Conservation (phyloP, 1,284 basidiomycete species). For the Golubevia pallescens region DNA sequence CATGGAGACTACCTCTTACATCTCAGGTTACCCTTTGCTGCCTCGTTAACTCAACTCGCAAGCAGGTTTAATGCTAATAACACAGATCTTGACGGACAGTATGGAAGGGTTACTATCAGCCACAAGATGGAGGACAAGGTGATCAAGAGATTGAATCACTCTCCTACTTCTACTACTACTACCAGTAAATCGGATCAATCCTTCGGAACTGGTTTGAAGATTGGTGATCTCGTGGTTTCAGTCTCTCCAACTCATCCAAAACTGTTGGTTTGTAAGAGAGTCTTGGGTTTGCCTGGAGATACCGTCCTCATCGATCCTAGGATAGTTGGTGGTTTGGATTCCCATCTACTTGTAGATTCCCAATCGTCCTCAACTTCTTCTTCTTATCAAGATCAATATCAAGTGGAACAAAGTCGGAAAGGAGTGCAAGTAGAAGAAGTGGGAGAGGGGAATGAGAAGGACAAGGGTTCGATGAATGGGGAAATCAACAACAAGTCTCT, state of each 20-base stretch:
- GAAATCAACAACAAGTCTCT: no score
- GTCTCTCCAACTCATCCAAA: slow-evolving; percentile 76
- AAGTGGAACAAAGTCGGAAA: slow-evolving; percentile 2
- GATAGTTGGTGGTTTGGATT: slow-evolving; percentile 12
- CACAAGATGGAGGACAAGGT: neutral
- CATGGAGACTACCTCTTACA: slow-evolving; percentile 45
- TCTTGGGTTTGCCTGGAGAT: slow-evolving; percentile 89
- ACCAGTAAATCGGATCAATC: slow-evolving; percentile 27
- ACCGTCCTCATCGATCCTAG: slow-evolving; percentile 83
- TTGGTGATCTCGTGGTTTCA: slow-evolving; percentile 81
- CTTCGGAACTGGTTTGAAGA: slow-evolving; percentile 33
- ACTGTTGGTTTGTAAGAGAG: slow-evolving; percentile 82
- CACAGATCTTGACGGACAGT: neutral
- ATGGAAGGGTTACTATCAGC: slow-evolving; percentile 1
- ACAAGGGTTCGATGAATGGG: neutral
- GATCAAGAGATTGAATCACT: neutral
- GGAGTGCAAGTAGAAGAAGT: slow-evolving; percentile 7
- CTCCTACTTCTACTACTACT: slow-evolving; percentile 2
- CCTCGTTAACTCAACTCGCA: slow-evolving; percentile 9
- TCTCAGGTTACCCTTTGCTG: slow-evolving; percentile 25
- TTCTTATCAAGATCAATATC: neutral
- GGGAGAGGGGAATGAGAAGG: neutral
- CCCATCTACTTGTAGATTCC: neutral
- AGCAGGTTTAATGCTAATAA: neutral
- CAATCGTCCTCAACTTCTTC: neutral